Conservation (phyloP, 2,329 filamentous ascomycete species). For the Botrytis porri region DNA sequence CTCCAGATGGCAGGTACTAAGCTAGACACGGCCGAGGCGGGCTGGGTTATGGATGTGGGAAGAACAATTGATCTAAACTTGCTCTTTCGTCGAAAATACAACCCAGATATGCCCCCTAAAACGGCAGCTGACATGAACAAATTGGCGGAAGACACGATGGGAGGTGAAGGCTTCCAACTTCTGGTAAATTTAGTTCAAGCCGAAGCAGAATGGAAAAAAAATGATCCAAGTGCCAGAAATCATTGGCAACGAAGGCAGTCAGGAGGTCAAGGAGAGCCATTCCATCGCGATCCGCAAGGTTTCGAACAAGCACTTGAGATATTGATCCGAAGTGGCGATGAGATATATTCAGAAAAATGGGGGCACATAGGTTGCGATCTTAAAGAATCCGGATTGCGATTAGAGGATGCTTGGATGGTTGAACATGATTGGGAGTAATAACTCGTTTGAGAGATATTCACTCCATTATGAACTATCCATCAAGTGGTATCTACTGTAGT, state of each 20-base stretch:
- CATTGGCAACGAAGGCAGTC: slow-evolving; percentile 52
- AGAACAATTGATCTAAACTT: slow-evolving; percentile 31
- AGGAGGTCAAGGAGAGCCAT: slow-evolving; percentile 54
- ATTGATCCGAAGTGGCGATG: slow-evolving; percentile 45
- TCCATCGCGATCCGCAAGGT: slow-evolving; percentile 48
- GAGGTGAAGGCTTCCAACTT: slow-evolving; percentile 34
- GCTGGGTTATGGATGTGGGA: slow-evolving; percentile 47
- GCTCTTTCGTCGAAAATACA: slow-evolving; percentile 5
- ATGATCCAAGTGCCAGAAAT: slow-evolving; percentile 42
- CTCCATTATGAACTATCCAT: background rate
- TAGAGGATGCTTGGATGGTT: slow-evolving; percentile 48
- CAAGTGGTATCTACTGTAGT: no score
- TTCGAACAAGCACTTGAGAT: slow-evolving; percentile 46
- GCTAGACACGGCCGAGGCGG: slow-evolving; percentile 42
- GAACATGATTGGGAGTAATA: slow-evolving; percentile 41
- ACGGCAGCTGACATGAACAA: slow-evolving; percentile 23
- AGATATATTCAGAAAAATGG: slow-evolving; percentile 46
- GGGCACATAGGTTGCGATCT: slow-evolving; percentile 46
- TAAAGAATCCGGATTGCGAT: slow-evolving; percentile 38
- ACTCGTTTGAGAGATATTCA: background rate
- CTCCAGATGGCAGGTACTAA: slow-evolving; percentile 44
- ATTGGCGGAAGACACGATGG: background rate
- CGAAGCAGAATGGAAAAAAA: slow-evolving; percentile 33
- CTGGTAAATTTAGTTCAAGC: slow-evolving; percentile 35
- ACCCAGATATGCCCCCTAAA: background rate